Conservation (phyloP, 1,284 basidiomycete species). For the Trametes hirsuta region DNA sequence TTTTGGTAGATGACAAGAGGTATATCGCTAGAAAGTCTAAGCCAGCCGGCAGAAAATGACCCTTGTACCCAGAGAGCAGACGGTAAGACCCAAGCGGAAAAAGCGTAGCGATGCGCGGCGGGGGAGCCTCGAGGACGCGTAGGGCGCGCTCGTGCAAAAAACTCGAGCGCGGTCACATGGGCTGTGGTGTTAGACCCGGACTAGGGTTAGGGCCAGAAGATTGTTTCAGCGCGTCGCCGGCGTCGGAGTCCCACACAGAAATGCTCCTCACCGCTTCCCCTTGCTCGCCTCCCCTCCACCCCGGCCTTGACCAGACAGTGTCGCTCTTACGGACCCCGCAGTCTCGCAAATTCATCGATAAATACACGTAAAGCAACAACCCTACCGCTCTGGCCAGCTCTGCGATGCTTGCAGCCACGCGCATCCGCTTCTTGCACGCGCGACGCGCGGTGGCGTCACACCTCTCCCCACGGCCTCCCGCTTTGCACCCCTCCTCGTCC, state of each 20-base stretch:
- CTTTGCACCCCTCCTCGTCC: not conserved
- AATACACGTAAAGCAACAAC: not conserved
- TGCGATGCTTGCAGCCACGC: constrained; percentile 9
- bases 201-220: constrained; percentile 14
- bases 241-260: constrained; percentile 2
- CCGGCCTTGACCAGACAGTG: not conserved
- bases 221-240: constrained; percentile 2
- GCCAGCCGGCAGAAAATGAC: too few species aligned
- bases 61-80: not conserved
- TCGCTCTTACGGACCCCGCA: not conserved
- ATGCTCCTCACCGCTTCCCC: not conserved
- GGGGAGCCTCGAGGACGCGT: constrained; percentile 5
- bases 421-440: constrained; percentile 6
- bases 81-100: not conserved
- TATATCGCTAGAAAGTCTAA: too few species aligned
- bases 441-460: constrained; percentile 10
- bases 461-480: not conserved
- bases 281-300: not conserved
- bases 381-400: not conserved
- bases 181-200: not conserved
- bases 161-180: constrained; percentile 21
- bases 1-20: too few species aligned
- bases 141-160: not conserved
- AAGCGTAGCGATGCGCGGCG: not conserved
- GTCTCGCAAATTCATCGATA: not conserved